Base-by-base conservation (phyloP, 352 stramenopile genomes). In the Globisporangium irregulare region DNA sequence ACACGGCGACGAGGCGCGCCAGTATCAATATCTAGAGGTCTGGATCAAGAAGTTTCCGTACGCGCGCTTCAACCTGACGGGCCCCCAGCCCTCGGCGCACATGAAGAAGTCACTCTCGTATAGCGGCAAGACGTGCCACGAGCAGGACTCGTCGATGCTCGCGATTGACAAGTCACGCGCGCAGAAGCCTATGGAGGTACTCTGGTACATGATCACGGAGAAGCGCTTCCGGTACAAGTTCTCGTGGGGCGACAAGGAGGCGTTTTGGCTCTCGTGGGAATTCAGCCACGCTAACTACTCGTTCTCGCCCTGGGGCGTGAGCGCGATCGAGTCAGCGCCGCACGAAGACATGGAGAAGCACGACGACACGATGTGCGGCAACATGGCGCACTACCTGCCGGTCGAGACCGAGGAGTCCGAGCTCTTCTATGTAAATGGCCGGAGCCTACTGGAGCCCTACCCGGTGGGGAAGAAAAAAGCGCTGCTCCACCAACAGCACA, bases 121-220 rank as follows among this genome's bases (percentile, higher is more conserved):
- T 46, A 67, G 69, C 0, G 72, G 75, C 0, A 56, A 75, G 32
- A 91, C 77, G 6, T 81, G 76, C 24, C 82, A 91, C 55, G 82
- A 92, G 50, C 78, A 90, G 64, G 86, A 92, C 66, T 91, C 84
- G 8, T 92, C 81, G 8, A 89, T 94, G 66, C 53, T 94, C 14
- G 66, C 84, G 2, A 77, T 94, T 32, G 80, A 94, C 67, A 94
- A 92, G 71, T 62, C 71, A 34, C 66, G 78, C 18, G 71, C 72
- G 3, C 71, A 67, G 7, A 74, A 80, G 36, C 80, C 82, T 1
- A 73, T 90, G 64, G 77, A 85, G 1, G 77, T 92, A 48, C 63
- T 94, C 32, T 91, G 80, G 82, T 86, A 80, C 57, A 71, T 94
- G 18, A 87, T 91, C 54, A 85, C 81, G 0, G 66, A 87, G 50